Evolutionary conservation across 2,329 filamentous ascomycete species (phyloP), one percentile per base, ranked within the genome.

Genomic region (Fusarium concolor): DNA sequence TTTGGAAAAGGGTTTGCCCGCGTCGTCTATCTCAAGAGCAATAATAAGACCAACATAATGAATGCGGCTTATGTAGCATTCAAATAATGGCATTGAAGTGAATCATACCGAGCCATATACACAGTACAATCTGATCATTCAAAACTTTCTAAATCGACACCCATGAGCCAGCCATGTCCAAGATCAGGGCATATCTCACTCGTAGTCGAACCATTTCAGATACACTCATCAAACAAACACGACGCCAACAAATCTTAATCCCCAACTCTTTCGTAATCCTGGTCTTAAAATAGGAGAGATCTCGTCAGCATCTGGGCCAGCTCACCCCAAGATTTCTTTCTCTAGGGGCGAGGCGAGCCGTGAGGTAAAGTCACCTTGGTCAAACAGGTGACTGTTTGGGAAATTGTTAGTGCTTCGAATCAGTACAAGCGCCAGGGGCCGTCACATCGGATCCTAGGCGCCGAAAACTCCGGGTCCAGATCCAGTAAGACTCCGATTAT

Each of bases 131-230:
- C 42, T 54, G 43, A 42, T 45, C 24, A 29, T 38, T 31, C 24
- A 22, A 22, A 31, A 24, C 20, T 14, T 28, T 39, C 33, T n/a
- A 31, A 22, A 18, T 43, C 38, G 46, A 42, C 38, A 45, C 52
- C 29, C 47, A 46, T 63, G 57, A 38, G 53, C 46, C 45, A 53
- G 37, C 45, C 52, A 47, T 44, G 39, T 45, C 42, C 22, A 69
- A 68, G 55, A 70, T 72, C 71, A 62, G 65, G 71, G 67, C 71
- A 72, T 72, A 52, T 64, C 38, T 56, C 33, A 26, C 46, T 42
- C n/a, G 26, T 38, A 56, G 58, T 74, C 67, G 70, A 73, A 70
- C 63, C 67, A 74, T 70, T 61, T 44, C 41, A 57, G 55, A 65
- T 55, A 28, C 29, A 39, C 38, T 63, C 53, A 57, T 64, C 51